These are phyloP conservation scores for Citeromyces matritensis DNA, from an alignment of 805 yeast species.

Conservation along the genomic window DNA sequence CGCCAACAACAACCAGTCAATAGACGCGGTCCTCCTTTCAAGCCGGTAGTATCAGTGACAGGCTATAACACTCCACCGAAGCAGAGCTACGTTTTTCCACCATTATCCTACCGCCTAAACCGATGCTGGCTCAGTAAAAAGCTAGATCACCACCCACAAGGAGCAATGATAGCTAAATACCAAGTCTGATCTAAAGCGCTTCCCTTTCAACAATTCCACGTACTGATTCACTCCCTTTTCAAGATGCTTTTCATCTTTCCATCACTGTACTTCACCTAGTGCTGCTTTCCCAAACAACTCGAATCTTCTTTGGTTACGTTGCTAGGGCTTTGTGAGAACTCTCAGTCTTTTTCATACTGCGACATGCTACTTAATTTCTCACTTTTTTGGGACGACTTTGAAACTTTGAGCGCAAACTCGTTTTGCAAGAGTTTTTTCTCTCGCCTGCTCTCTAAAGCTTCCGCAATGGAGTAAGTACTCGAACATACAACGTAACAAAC, in stretches of 20 bases:
- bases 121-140: constrained; percentile 19
- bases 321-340: too few species aligned
- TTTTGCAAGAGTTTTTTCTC: too few species aligned
- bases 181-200: constrained; percentile 24
- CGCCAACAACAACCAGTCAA: constrained; percentile 20
- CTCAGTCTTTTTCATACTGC: too few species aligned
- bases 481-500: too few species aligned
- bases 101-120: constrained; percentile 19
- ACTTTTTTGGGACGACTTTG: too few species aligned
- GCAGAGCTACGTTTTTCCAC: constrained; percentile 14
- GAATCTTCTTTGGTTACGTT: too few species aligned
- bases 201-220: constrained; percentile 29
- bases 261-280: too few species aligned
- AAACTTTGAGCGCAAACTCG: too few species aligned
- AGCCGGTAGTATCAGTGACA: constrained; percentile 10
- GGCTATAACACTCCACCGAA: constrained; percentile 12
- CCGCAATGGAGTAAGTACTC: too few species aligned
- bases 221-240: constrained; percentile 28
- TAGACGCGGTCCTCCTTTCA: constrained; percentile 17
- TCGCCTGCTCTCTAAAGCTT: too few species aligned
- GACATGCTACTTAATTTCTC: too few species aligned
- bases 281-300: too few species aligned
- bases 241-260: constrained; percentile 22
- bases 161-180: constrained; percentile 9
- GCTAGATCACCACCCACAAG: constrained; percentile 16